Conservation (phyloP, 345 rosid genomes). For the Sisymbrium altissimum region DNA sequence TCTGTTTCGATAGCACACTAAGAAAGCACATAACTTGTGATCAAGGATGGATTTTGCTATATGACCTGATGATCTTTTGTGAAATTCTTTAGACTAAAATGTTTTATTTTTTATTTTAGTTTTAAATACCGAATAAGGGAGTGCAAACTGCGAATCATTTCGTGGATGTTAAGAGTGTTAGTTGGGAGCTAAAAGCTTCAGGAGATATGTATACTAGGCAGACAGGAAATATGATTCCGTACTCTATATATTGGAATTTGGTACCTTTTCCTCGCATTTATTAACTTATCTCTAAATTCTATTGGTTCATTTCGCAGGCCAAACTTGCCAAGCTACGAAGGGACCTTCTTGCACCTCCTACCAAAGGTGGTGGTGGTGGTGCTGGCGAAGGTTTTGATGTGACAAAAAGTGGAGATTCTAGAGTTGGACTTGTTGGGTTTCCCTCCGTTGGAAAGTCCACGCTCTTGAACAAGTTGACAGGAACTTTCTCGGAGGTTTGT, state of each 20-base stretch:
- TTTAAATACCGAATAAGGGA: too few species aligned
- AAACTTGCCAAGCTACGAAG: conserved; percentile 92
- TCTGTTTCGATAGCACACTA: not conserved
- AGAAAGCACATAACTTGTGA: not conserved
- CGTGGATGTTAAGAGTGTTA: too few species aligned
- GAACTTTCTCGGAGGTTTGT: conserved; percentile 93
- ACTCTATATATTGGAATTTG: too few species aligned
- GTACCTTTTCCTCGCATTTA: too few species aligned
- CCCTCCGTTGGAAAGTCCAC: conserved; percentile 99
- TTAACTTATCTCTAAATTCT: not conserved
- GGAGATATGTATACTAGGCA: not conserved
- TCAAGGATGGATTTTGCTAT: too few species aligned
- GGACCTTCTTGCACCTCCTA: conserved; percentile 82
- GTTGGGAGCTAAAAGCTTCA: not conserved
- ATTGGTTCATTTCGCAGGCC: conserved; percentile 47
- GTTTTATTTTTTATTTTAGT: too few species aligned
- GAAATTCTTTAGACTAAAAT: too few species aligned
- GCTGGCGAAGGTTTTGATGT: conserved; percentile 99
- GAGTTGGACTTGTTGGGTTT: conserved; percentile 95
- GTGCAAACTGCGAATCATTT: not conserved
- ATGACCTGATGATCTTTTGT: too few species aligned
- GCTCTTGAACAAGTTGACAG: conserved; percentile 87
- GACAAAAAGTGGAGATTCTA: conserved; percentile 92
- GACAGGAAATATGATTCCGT: too few species aligned
- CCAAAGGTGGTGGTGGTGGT: conserved; percentile 87